Evolutionary conservation across 139 green algal genomes (phyloP), one percentile per base, ranked within the genome.

Genomic region (Chlorella sp.): DNA sequence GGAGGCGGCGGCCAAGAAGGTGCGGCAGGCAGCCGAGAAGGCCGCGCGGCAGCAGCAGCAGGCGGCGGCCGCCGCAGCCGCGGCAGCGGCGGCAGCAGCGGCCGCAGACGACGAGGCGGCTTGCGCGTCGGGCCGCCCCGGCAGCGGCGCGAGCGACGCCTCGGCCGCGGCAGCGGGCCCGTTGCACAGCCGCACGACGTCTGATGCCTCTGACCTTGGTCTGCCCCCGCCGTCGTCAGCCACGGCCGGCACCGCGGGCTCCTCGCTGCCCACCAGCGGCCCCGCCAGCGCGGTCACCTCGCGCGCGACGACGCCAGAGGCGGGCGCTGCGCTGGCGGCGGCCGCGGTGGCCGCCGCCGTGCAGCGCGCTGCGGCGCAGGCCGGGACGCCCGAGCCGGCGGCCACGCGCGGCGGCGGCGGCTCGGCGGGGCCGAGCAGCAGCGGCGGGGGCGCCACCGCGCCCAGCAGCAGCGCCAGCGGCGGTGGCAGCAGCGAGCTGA

Each of bases 1-100:
- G 48, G 21, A 67, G 43, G 35, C 25, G 43, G 67, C 50, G 25
- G 42, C 56, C n/a, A 50, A 7, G 36, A 19, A 25, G 2, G 63
- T 87, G 67, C 50, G 51, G 42, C 42, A 42, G 19, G 69, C 56
- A 8, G 67, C 55, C 5, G 58, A 35, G 43, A 9, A 33, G 31
- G 33, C 50, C 21, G 61, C 42, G 31, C 9, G 17, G 69, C 58
- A 68, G 74, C 27, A 48, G 55, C 11, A 53, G 69, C 19, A 61
- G 31, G 68, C 36, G 19, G 68, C 36, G 7, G 68, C 33, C 9
- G 56, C 29, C 21, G 33, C 46, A 70, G 67, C 11, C 23, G 67
- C 35, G 6, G 36, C 35, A 74, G 48, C 45, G 8, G 67, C 35
- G 15, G 41, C 33, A 27, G 55, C 35, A 50, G 55, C 67, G 5